These are phyloP conservation scores for Phialophora macrospora DNA, from an alignment of 2,329 filamentous ascomycete genomes.

Conservation along the genomic window DNA sequence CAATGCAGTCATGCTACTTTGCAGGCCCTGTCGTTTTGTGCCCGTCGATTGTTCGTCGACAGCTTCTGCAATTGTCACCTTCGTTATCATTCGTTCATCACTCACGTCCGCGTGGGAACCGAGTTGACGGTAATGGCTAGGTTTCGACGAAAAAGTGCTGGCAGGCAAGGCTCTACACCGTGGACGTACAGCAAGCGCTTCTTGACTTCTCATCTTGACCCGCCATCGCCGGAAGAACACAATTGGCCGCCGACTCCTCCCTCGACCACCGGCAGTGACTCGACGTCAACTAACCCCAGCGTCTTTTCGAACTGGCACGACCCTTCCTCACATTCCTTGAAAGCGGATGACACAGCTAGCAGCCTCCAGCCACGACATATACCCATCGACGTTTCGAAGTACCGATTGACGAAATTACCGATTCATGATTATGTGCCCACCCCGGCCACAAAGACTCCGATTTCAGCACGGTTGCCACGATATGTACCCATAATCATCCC, in stretches of 20 bases:
- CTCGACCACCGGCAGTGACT: conserved; percentile 18
- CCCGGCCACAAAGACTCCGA: conserved; percentile 25
- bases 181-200: conserved; percentile 20
- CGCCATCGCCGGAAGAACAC: conserved; percentile 32
- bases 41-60: background rate
- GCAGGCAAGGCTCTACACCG: conserved; percentile 20
- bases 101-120: background rate
- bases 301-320: conserved; percentile 31
- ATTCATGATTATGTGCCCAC: conserved; percentile 20
- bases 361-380: conserved; percentile 21
- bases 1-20: conserved; percentile 17
- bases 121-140: conserved; percentile 33
- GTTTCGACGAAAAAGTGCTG: conserved; percentile 32
- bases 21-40: background rate
- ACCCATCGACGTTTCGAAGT: conserved; percentile 30
- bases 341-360: conserved; percentile 17
- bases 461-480: conserved; percentile 36
- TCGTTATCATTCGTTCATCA: background rate
- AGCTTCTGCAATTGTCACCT: conserved; percentile 2
- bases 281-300: conserved; percentile 12
- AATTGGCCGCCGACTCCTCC: conserved; percentile 29
- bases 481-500: conserved; percentile 43
- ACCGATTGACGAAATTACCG: conserved; percentile 24
- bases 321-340: conserved; percentile 22
- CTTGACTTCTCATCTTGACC: conserved; percentile 33